Evolutionary conservation across 2,329 filamentous ascomycete species (phyloP), one percentile per base, ranked within the genome.

Genomic region (Neofusicoccum laricinum): DNA sequence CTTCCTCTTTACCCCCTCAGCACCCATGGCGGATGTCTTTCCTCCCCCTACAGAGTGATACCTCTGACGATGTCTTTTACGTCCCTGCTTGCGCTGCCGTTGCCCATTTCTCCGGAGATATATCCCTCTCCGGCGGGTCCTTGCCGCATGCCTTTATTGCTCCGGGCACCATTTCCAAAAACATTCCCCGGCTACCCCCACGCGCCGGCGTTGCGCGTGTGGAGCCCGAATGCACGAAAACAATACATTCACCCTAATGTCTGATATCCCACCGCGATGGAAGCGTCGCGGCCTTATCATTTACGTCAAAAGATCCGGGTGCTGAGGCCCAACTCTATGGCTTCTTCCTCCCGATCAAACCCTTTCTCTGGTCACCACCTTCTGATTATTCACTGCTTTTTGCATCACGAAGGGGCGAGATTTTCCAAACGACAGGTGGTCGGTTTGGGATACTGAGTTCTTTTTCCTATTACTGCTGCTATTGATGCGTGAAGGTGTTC

Each of bases 41-140:
- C 38, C 48, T 38, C 21, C 40, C 15, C 15, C 34, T 58, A 19
- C 62, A 48, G 62, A 57, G 62, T 50, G 62, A 64, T 64, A 64
- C 51, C 62, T 36, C 14, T 58, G 43, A 64, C 51, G 62, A 38
- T 50, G 17, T 40, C 32, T 50, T 61, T 50, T 50, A 61, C 58
- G 58, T 61, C 34, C 34, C 14, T 41, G 41, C 21, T 38, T 49
- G 43, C 58, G 36, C 58, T 46, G 41, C 55, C 12, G 17, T 36
- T 59, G 7, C 41, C 25, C 41, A 21, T 36, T 25, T 36, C 4
- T 46, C 41, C 10, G 25, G 55, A 43, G 30, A 59, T 14, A 14
- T 8, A 30, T 8, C 17, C 15, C 21, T 21, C 41, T 46, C 55
- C 30, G 11, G 34, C 15, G 55, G 40, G 46, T 36, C 21, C 11